Conservation (phyloP, 2,329 filamentous ascomycete genomes). For the Sordariomycetes sp. region DNA sequence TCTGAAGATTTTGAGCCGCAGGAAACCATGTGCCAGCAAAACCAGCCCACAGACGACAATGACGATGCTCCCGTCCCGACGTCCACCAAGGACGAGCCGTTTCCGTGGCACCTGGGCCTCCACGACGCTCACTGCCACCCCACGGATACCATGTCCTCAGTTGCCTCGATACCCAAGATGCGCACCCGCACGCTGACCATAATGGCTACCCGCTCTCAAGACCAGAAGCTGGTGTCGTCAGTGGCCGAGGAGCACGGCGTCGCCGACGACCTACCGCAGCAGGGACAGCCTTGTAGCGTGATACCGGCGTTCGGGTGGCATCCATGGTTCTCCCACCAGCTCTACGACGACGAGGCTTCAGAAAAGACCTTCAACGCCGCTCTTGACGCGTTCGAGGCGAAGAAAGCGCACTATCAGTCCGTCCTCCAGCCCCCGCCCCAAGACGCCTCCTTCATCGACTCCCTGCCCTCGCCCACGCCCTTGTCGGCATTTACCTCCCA, state of each 20-base stretch:
- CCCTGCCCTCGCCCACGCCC: slow-evolving; percentile 50
- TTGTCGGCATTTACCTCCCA: slow-evolving; percentile 49
- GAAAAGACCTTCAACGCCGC: slow-evolving; percentile 24
- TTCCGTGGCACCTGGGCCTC: slow-evolving; percentile 63
- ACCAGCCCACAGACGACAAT: no score
- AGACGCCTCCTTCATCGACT: slow-evolving; percentile 35
- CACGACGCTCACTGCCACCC: slow-evolving; percentile 80
- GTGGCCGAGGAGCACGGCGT: slow-evolving; percentile 51
- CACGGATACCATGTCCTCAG: slow-evolving; percentile 62
- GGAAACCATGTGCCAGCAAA: no score
- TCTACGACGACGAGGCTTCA: slow-evolving; percentile 50
- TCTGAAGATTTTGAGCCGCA: no score
- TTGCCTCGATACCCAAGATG: slow-evolving; percentile 54
- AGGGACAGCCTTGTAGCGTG: slow-evolving; percentile 11
- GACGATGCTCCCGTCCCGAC: no score
- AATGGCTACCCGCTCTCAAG: slow-evolving; percentile 69
- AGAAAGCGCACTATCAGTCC: slow-evolving; percentile 52
- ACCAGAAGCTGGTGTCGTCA: slow-evolving; percentile 62
- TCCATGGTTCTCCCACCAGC: slow-evolving; percentile 75
- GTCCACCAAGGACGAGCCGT: no score
- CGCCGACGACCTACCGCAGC: neutral
- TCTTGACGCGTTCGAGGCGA: slow-evolving; percentile 20
- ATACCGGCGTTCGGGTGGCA: slow-evolving; percentile 81
- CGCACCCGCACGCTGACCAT: slow-evolving; percentile 56
- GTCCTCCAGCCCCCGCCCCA: slow-evolving; percentile 36